Conservation (phyloP, 768 basidiomycete species). For the Amanita thiersii region DNA sequence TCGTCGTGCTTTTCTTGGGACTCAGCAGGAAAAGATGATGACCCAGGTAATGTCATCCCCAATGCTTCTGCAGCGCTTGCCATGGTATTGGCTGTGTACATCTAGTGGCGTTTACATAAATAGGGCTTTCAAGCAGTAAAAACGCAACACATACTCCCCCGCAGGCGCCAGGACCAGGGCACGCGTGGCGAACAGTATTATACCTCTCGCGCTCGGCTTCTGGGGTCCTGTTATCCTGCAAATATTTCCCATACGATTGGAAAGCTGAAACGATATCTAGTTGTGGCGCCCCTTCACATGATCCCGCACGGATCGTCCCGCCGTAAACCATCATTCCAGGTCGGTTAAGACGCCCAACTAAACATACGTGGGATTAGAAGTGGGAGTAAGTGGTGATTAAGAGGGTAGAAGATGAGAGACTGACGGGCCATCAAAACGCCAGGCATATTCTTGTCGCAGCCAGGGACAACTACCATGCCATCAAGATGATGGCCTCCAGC, state of each 20-base stretch:
- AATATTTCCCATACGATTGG: constrained; percentile 93
- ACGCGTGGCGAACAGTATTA: constrained; percentile 85
- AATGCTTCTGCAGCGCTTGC: constrained; percentile 91
- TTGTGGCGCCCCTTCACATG: constrained; percentile 80
- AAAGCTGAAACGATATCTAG: constrained; percentile 97
- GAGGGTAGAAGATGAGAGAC: constrained; percentile 21
- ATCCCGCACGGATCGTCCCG: constrained; percentile 88
- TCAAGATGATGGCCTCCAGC: constrained; percentile 97
- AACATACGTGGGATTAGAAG: constrained; percentile 4
- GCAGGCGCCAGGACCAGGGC: constrained; percentile 97
- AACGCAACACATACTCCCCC: constrained; percentile 69
- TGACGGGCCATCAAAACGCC: constrained; percentile 94
- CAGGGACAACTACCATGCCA: constrained; percentile 94
- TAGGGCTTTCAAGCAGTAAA: constrained; percentile 1
- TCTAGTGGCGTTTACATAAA: constrained; percentile 35
- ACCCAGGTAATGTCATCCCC: constrained; percentile 95
- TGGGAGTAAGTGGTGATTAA: constrained; percentile 11
- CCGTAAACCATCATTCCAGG: constrained; percentile 98
- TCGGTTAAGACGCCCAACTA: constrained; percentile 91
- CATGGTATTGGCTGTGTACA: constrained; percentile 99
- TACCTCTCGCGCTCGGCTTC: constrained; percentile 80
- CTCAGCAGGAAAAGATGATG: constrained; percentile 95
- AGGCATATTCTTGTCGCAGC: constrained; percentile 99
- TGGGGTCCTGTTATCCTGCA: constrained; percentile 80
- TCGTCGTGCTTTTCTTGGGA: constrained; percentile 84